phyloP scores from a whole-genome alignment of 108 stramenopile species.

The Conticribra weissflogii region DNA sequence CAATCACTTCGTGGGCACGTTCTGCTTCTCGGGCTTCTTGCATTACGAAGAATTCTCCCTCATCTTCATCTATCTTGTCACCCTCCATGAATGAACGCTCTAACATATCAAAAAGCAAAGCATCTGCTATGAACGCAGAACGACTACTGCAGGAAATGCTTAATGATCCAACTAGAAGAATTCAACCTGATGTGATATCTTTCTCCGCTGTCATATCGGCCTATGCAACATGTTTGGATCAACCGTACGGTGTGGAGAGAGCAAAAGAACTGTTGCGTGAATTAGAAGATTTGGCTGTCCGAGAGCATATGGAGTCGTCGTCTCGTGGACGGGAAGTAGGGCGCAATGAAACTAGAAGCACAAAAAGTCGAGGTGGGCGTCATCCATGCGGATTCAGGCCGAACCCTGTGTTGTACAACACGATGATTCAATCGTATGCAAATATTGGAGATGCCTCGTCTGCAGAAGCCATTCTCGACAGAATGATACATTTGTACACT shows the following conservation, averaged over 20 bases:
- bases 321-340: too few species aligned
- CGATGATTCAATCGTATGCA: conserved; percentile 53
- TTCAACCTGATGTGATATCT: conserved; percentile 29
- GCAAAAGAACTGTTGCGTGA: conserved; percentile 29
- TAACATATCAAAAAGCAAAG: conserved; percentile 12
- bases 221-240: conserved; percentile 40
- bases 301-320: not conserved
- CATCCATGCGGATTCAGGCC: conserved; percentile 37
- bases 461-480: conserved; percentile 36
- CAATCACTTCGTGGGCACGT: conserved; percentile 41
- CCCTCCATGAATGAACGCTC: not conserved
- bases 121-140: conserved; percentile 40
- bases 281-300: conserved; percentile 28
- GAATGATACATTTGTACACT: conserved; percentile 39
- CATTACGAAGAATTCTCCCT: not conserved
- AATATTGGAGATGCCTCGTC: conserved; percentile 38
- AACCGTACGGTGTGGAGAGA: conserved; percentile 21
- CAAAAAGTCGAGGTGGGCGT: conserved; percentile 15
- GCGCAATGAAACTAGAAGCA: too few species aligned
- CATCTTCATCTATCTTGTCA: not conserved
- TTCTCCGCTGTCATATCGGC: conserved; percentile 43
- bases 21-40: conserved; percentile 5
- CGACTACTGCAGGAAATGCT: conserved; percentile 47
- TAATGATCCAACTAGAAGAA: not conserved
- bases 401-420: conserved; percentile 48